phyloP scores from a whole-genome alignment of 306 rosid genomes.

The Casuarina glauca region DNA sequence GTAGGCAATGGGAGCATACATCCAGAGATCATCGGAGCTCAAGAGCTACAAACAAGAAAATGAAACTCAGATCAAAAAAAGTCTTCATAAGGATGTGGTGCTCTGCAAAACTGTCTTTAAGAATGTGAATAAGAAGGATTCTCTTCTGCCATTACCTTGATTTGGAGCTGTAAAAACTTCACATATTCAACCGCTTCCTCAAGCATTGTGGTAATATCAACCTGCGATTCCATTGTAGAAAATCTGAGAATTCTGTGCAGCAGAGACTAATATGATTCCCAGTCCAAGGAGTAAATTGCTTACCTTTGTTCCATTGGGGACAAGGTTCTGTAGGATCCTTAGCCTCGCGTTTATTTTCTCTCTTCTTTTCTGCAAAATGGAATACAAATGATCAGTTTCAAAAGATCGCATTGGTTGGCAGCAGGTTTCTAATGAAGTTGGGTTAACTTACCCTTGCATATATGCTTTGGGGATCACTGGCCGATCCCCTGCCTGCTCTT shows the following conservation, averaged over 20 bases:
- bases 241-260: conserved; percentile 15
- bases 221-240: conserved; percentile 46
- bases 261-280: not conserved
- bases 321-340: conserved; percentile 69
- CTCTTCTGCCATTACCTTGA: conserved; percentile 56
- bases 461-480: conserved; percentile 77
- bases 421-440: not conserved
- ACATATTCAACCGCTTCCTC: conserved; percentile 96
- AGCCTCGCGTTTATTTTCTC: conserved; percentile 89
- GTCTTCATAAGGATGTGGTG: not conserved
- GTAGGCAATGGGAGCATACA: conserved; percentile 92
- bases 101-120: not conserved
- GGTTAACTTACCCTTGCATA: conserved; percentile 73
- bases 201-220: conserved; percentile 97
- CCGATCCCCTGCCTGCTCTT: conserved; percentile 55
- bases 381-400: conserved; percentile 15
- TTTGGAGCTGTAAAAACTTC: conserved; percentile 84
- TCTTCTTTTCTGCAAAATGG: conserved; percentile 77
- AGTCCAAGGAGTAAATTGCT: conserved; percentile 3
- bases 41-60: conserved; percentile 56
- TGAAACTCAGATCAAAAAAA: conserved; percentile 2
- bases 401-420: conserved; percentile 6
- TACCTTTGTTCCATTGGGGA: conserved; percentile 96
- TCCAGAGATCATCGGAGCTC: conserved; percentile 90
- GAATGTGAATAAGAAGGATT: conserved; percentile 11